Evolutionary conservation across 352 stramenopile species (phyloP).

Genomic region (Thalassiosira mediterranea): DNA sequence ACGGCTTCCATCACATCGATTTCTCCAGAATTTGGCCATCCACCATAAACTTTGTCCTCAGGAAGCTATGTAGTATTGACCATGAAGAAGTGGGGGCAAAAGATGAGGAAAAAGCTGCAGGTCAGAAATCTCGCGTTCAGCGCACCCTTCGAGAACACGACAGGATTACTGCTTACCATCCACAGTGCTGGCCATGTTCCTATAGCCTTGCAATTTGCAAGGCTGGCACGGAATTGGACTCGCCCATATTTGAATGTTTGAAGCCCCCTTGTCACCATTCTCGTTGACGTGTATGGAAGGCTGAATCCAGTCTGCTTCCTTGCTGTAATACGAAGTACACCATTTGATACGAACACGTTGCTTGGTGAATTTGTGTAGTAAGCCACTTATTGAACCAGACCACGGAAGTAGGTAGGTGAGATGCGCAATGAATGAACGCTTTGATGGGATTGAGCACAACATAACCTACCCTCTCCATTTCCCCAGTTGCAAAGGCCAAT

Average conservation of each 20-base stretch:
- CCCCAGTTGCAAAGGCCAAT: slow-evolving; percentile 50
- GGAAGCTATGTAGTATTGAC: no score
- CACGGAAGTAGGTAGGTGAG: background rate
- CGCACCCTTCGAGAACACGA: no score
- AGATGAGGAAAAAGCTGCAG: background rate
- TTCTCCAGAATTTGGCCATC: slow-evolving; percentile 36
- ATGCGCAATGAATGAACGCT: background rate
- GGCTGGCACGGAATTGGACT: slow-evolving; percentile 20
- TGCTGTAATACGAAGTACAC: slow-evolving; percentile 14
- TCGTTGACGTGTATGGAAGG: slow-evolving; percentile 14
- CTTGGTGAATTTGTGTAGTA: slow-evolving; percentile 30
- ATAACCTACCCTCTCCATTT: slow-evolving; percentile 47
- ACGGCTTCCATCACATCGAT: slow-evolving; percentile 38
- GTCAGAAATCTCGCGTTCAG: no score
- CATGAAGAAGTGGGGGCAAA: no score
- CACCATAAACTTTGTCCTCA: slow-evolving; percentile 15
- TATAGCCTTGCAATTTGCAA: slow-evolving; percentile 4
- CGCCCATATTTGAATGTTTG: slow-evolving; percentile 12
- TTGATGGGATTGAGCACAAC: background rate
- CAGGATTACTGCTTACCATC: slow-evolving; percentile 11
- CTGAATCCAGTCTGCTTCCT: slow-evolving; percentile 1
- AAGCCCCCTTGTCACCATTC: slow-evolving; percentile 15
- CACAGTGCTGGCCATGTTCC: slow-evolving; percentile 44
- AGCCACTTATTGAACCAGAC: background rate
- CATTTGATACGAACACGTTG: slow-evolving; percentile 37